These are phyloP conservation scores for Pleurotus tuoliensis DNA, from an alignment of 768 basidiomycete species.

Conservation along the genomic window DNA sequence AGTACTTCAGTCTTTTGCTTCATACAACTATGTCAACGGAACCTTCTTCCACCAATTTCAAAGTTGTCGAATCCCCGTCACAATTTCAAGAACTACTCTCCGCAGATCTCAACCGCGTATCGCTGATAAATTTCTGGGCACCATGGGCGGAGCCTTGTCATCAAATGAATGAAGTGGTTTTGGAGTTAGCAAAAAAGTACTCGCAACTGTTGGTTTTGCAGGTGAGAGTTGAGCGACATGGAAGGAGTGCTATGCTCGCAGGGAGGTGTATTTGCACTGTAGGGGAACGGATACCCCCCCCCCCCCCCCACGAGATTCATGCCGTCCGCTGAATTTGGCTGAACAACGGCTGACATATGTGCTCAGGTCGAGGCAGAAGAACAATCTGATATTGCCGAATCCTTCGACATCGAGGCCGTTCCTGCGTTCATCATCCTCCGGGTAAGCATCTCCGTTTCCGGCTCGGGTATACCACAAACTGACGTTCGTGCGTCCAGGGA, in stretches of 20 bases:
- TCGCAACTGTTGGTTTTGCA: constrained; percentile 67
- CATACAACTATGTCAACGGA: no score
- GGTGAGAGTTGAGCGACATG: constrained; percentile 30
- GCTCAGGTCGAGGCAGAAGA: constrained; percentile 77
- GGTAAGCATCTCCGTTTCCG: constrained; percentile 37
- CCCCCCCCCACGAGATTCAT: no score
- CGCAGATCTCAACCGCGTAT: constrained; percentile 72
- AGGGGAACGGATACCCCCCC: no score
- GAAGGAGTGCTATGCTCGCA: not conserved
- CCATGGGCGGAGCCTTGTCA: constrained; percentile 89
- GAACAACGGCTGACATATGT: not conserved
- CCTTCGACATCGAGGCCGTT: constrained; percentile 88
- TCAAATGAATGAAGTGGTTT: constrained; percentile 79
- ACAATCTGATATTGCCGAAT: constrained; percentile 82
- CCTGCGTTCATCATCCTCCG: constrained; percentile 80
- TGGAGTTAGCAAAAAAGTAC: constrained; percentile 72
- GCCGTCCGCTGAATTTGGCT: not conserved
- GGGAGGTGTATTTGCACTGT: no score
- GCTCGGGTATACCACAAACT: not conserved
- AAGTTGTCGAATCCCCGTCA: constrained; percentile 53
- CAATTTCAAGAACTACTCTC: constrained; percentile 76
- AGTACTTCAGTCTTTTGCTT: no score
- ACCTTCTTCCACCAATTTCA: constrained; percentile 20
- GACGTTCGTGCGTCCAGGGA: constrained; percentile 48
- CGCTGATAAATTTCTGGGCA: constrained; percentile 93